Evolutionary conservation across 2,329 filamentous ascomycete species (phyloP), one percentile per base, ranked within the genome.

Genomic region (Aspergillus terreus): DNA sequence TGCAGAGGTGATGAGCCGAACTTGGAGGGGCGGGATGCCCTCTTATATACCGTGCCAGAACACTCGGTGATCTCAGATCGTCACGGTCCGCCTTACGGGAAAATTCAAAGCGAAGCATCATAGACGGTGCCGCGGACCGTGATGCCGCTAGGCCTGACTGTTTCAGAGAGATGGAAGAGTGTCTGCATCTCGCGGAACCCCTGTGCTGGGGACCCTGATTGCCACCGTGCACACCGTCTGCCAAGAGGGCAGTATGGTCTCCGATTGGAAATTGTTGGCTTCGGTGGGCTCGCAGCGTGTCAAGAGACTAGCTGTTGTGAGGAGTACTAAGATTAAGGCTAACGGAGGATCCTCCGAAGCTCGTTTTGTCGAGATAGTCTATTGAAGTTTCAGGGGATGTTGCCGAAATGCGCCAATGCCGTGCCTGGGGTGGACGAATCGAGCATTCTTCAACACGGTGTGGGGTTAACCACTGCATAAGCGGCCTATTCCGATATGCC

Each of bases 1-100:
- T 57, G 63, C 58, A 63, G 61, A 59, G 54, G 48, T 63, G 52
- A 57, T 59, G 46, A 56, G 51, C 44, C 46, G 15, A 51, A 46
- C 43, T 17, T 23, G 25, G 14, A 32, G 43, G 49, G 38, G 38
- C 25, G 40, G 30, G 17, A 14, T 2, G 32, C 25, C 25, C 46
- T 47, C 51, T 62, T 66, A 63, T 66, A 65, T 61, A 58, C 32
- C 38, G 47, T 41, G 30, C 15, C 17, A 38, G 10, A 3, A 9
- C 9, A 33, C 30, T 27, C 9, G n/a, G 11, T 15, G 30, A 38
- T 40, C 33, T 17, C 11, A 19, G 35, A n/a, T 6, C 14, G 44
- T 49, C 43, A 30, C 38, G 47, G 27, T 27, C 33, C 47, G 44
- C 40, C 17, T 11, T 44, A 47, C 44, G 50, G 45, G 52, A 45